phyloP scores from a whole-genome alignment of 148 eudicot genomes.

The Cornus controversa region DNA sequence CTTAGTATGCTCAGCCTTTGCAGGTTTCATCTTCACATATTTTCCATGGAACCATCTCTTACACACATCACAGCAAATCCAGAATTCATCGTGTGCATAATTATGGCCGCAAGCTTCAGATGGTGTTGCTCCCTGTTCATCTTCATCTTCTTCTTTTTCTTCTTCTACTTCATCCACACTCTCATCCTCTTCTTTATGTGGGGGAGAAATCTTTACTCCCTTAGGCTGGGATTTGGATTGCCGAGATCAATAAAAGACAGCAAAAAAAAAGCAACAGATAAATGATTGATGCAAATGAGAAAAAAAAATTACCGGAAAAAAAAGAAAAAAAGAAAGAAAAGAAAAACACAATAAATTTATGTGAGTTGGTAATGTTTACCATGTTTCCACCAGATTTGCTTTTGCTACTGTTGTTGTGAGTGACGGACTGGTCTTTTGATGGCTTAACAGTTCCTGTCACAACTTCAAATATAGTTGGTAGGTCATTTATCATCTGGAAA shows the following conservation, averaged over 20 bases:
- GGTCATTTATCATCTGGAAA: conserved; percentile 82
- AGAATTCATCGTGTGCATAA: conserved; percentile 60
- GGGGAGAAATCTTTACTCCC: conserved; percentile 37
- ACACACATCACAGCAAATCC: conserved; percentile 84
- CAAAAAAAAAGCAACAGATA: background rate
- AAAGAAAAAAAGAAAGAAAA: background rate
- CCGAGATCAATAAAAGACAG: conserved; percentile 34
- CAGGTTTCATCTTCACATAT: conserved; percentile 84
- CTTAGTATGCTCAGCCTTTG: conserved; percentile 81
- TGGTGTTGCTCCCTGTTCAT: conserved; percentile 55
- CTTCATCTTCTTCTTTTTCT: conserved; percentile 70
- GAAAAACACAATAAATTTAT: background rate
- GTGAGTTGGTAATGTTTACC: conserved; percentile 15
- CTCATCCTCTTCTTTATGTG: conserved; percentile 44
- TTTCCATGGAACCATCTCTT: conserved; percentile 93
- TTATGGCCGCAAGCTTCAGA: conserved; percentile 88
- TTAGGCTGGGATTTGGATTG: conserved; percentile 42
- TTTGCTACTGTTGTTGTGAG: conserved; percentile 59
- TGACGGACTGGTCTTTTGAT: conserved; percentile 48
- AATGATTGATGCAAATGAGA: too few relatives aligned
- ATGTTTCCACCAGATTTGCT: conserved; percentile 60
- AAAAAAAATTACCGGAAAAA: background rate
- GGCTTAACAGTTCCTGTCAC: conserved; percentile 49
- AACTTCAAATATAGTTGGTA: conserved; percentile 77
- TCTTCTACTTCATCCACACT: too few relatives aligned